Conservation (phyloP, 2,329 filamentous ascomycete genomes). For the Onygena corvina region DNA sequence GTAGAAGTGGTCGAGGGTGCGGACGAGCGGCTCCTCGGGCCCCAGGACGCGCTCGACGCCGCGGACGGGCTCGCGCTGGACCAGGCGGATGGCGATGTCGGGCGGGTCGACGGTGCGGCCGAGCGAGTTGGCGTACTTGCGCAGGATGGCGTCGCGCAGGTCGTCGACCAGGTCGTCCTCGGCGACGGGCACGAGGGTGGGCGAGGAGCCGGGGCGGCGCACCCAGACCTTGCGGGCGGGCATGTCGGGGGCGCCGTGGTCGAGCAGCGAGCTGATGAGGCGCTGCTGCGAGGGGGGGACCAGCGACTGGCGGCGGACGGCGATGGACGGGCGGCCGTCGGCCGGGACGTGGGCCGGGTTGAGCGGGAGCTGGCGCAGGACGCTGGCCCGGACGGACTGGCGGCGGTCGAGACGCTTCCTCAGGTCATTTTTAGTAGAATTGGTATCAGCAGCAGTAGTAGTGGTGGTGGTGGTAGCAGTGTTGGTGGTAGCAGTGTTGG, state of each 20-base stretch:
- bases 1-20: slow-evolving; percentile 69
- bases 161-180: slow-evolving; percentile 92
- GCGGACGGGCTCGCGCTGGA: slow-evolving; percentile 50
- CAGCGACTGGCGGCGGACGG: slow-evolving; percentile 30
- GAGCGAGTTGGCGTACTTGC: slow-evolving; percentile 87
- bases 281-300: slow-evolving; percentile 31
- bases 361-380: slow-evolving; percentile 3
- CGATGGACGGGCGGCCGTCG: slow-evolving; percentile 26
- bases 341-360: slow-evolving; percentile 16
- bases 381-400: not conserved
- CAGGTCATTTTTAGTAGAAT: no score
- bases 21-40: slow-evolving; percentile 72
- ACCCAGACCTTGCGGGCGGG: slow-evolving; percentile 76
- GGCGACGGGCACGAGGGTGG: slow-evolving; percentile 72
- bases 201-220: slow-evolving; percentile 69
- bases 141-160: slow-evolving; percentile 79
- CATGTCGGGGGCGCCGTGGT: slow-evolving; percentile 26
- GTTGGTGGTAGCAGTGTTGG: no score
- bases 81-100: slow-evolving; percentile 69
- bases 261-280: slow-evolving; percentile 27
- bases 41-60: slow-evolving; percentile 57
- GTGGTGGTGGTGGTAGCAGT: no score
- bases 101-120: slow-evolving; percentile 82
- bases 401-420: no score
- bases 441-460: no score